Conservation (phyloP, 768 basidiomycete species). For the Termitomyces sp. region DNA sequence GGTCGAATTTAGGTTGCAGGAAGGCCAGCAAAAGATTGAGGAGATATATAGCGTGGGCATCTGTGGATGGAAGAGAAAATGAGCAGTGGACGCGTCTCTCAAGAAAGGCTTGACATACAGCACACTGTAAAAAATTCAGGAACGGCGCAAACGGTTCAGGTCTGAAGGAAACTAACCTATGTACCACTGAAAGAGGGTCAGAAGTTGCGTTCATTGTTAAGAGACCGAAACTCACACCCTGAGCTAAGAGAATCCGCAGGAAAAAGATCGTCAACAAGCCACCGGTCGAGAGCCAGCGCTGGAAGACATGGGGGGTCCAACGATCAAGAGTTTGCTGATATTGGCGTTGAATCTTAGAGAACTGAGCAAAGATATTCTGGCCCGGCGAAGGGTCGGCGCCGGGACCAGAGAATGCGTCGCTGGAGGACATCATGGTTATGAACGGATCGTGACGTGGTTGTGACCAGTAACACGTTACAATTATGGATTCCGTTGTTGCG, state of each 20-base stretch:
- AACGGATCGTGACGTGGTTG: conserved; percentile 16
- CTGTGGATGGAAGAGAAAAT: conserved; percentile 30
- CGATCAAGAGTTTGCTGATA: conserved; percentile 91
- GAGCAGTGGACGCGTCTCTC: conserved; percentile 7
- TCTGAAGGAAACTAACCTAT: conserved; percentile 60
- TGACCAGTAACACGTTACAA: conserved; percentile 13
- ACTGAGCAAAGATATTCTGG: conserved; percentile 45
- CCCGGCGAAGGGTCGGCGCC: conserved; percentile 44
- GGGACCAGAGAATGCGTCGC: conserved; percentile 34
- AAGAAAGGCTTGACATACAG: conserved; percentile 46
- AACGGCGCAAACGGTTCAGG: conserved; percentile 2
- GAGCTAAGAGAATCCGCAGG: conserved; percentile 80
- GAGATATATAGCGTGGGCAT: conserved; percentile 93
- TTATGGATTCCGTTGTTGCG: conserved; percentile 19
- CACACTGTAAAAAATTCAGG: conserved; percentile 44
- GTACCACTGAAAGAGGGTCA: conserved; percentile 65
- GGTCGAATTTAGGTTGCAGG: conserved; percentile 97
- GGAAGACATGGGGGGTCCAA: conserved; percentile 84
- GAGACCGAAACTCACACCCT: conserved; percentile 67
- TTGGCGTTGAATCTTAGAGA: conserved; percentile 60
- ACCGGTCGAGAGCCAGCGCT: conserved; percentile 82
- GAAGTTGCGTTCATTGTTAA: not conserved
- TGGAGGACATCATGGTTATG: conserved; percentile 46
- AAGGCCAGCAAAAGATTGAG: conserved; percentile 96
- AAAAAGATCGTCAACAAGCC: conserved; percentile 74